phyloP scores from a whole-genome alignment of 805 yeast species.

The Torulaspora maleeae region DNA sequence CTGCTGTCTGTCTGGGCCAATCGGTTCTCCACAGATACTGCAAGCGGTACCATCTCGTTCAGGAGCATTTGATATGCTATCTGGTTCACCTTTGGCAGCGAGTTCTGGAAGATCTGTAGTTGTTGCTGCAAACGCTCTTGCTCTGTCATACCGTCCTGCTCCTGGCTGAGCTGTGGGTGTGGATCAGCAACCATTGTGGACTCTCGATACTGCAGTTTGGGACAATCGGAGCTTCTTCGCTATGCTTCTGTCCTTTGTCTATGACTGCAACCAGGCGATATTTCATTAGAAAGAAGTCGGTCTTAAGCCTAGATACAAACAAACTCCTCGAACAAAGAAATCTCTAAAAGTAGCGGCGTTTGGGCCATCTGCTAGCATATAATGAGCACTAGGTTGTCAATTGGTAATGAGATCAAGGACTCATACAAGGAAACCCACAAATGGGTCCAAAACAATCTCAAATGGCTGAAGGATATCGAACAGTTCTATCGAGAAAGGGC shows the following conservation, averaged over 20 bases:
- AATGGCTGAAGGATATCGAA: conserved; percentile 75
- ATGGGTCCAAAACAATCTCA: conserved; percentile 72
- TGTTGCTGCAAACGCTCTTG: conserved; percentile 29
- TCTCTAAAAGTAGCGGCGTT: conserved; percentile 15
- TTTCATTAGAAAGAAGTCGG: not conserved
- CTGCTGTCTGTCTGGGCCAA: conserved; percentile 21
- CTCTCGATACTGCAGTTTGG: not conserved
- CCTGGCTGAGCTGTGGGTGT: conserved; percentile 1
- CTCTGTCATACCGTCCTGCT: conserved; percentile 17
- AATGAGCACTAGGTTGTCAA: conserved; percentile 33
- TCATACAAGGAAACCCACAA: conserved; percentile 69
- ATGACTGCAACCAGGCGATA: not conserved
- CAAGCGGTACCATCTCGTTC: conserved; percentile 71
- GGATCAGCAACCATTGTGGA: conserved; percentile 2
- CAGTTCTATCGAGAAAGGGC: conserved; percentile 82
- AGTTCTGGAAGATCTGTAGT: conserved; percentile 30
- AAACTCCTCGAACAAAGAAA: not conserved
- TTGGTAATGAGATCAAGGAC: conserved; percentile 77
- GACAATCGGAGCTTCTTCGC: not conserved
- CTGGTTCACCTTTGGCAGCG: conserved; percentile 45
- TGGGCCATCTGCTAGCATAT: conserved; percentile 4
- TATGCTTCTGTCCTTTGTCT: not conserved
- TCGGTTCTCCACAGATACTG: conserved; percentile 56
- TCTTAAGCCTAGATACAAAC: not conserved
- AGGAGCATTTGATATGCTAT: conserved; percentile 58